phyloP scores from a whole-genome alignment of 75 land plant genomes.

The Pinus tabuliformis region DNA sequence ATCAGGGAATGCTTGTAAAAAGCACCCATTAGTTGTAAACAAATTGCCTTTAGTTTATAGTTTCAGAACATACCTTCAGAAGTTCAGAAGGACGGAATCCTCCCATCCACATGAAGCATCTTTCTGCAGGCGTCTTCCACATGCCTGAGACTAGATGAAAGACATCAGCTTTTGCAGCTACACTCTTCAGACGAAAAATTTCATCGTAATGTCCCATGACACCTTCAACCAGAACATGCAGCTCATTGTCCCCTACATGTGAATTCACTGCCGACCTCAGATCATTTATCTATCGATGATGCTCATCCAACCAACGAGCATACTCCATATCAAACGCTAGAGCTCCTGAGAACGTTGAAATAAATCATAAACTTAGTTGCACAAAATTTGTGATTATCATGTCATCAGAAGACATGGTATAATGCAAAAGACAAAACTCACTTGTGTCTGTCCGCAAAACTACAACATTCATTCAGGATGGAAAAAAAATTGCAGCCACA shows the following conservation, averaged over 20 bases:
- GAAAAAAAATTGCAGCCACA: neutral
- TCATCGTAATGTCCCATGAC: conserved; percentile 81
- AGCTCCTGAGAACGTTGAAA: conserved; percentile 42
- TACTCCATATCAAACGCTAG: conserved; percentile 78
- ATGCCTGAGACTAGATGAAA: conserved; percentile 87
- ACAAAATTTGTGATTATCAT: neutral
- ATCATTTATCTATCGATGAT: conserved; percentile 58
- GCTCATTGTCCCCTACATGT: conserved; percentile 75
- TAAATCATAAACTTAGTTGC: neutral
- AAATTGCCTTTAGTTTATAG: neutral
- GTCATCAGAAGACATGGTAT: neutral
- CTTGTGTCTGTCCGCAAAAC: neutral
- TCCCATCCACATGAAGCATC: conserved; percentile 92
- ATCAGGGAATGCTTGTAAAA: neutral
- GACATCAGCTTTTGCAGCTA: conserved; percentile 76
- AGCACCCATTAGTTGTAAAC: neutral
- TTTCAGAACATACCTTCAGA: conserved; percentile 53
- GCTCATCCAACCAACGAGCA: conserved; percentile 79
- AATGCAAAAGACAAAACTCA: neutral
- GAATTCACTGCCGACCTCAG: conserved; percentile 68
- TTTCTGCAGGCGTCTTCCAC: conserved; percentile 93
- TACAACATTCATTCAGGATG: neutral
- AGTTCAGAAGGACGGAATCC: conserved; percentile 87
- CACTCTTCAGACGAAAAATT: conserved; percentile 67
- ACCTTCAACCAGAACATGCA: conserved; percentile 66